These are phyloP conservation scores for Epichloe festucae DNA, from an alignment of 2,329 filamentous ascomycete genomes.

Conservation along the genomic window DNA sequence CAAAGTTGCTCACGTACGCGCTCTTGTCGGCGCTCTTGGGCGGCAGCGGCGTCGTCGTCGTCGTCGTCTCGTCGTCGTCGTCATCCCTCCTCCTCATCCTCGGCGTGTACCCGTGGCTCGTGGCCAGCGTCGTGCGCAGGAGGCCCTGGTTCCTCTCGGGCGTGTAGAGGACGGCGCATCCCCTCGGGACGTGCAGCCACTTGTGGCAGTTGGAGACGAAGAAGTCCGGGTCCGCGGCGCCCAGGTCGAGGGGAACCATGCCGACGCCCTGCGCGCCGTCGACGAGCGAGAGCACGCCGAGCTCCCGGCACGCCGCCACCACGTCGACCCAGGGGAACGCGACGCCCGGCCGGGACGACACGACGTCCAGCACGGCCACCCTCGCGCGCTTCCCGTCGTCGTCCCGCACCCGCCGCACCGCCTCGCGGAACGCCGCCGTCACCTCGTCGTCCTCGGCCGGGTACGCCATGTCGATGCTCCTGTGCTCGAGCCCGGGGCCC, in stretches of 20 bases:
- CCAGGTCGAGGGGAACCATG: constrained; percentile 59
- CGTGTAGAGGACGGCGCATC: constrained; percentile 71
- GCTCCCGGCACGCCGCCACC: constrained; percentile 47
- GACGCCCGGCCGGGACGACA: constrained; percentile 67
- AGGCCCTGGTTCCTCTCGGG: constrained; percentile 62
- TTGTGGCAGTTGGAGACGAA: constrained; percentile 82
- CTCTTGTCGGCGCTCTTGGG: constrained; percentile 29
- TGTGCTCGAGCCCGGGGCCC: constrained; percentile 21
- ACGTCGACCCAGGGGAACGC: constrained; percentile 66
- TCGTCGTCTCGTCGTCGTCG: background rate
- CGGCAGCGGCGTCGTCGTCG: constrained; percentile 26
- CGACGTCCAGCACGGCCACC: constrained; percentile 61
- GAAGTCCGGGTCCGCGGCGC: constrained; percentile 63
- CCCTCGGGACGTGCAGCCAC: constrained; percentile 74
- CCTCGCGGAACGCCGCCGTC: constrained; percentile 43
- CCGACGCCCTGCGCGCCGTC: constrained; percentile 82
- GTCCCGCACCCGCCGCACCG: constrained; percentile 37
- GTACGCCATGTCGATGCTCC: constrained; percentile 49
- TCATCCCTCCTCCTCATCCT: constrained; percentile 4
- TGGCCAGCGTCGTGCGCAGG: constrained; percentile 63
- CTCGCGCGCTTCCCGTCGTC: constrained; percentile 48
- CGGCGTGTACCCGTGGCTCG: constrained; percentile 64
- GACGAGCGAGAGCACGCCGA: constrained; percentile 58
- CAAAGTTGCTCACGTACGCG: constrained; percentile 56
- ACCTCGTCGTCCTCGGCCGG: constrained; percentile 60